Percentiles rank a stretch among this genome's conserved stretches.
Evolutionary conservation across 73 alveolate species (phyloP).

Genomic region (Paramecium tetraurelia): DNA sequence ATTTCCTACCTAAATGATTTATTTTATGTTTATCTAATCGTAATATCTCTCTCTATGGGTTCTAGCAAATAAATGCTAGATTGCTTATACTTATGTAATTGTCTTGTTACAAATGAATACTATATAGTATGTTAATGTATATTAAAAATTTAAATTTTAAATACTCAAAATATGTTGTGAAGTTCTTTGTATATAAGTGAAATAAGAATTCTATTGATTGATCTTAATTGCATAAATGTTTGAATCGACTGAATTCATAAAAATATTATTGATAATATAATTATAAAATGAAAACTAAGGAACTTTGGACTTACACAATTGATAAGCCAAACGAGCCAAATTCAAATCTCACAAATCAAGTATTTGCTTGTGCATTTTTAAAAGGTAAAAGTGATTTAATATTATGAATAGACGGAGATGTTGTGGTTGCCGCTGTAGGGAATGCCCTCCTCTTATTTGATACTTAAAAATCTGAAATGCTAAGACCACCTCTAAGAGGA

Average conservation of each 20-base stretch:
- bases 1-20: too few species aligned
- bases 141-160: too few species aligned
- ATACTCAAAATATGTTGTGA: neutral
- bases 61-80: too few species aligned
- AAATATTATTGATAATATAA: too few species aligned
- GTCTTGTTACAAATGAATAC: neutral
- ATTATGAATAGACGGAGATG: constrained; percentile 46
- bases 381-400: neutral
- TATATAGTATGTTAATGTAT: too few species aligned
- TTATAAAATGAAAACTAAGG: neutral
- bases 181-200: neutral
- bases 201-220: neutral
- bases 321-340: constrained; percentile 18
- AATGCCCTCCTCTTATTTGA: constrained; percentile 55
- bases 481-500: constrained; percentile 34
- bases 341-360: constrained; percentile 25
- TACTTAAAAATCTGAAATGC: neutral
- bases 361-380: constrained; percentile 2
- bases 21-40: too few species aligned
- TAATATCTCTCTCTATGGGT: too few species aligned
- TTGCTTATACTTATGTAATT: too few species aligned
- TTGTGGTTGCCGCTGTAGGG: constrained; percentile 52
- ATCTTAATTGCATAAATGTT: neutral
- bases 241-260: neutral
- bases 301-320: neutral